phyloP scores from a whole-genome alignment of 1,284 basidiomycete genomes.

The Heterobasidion parviporum region DNA sequence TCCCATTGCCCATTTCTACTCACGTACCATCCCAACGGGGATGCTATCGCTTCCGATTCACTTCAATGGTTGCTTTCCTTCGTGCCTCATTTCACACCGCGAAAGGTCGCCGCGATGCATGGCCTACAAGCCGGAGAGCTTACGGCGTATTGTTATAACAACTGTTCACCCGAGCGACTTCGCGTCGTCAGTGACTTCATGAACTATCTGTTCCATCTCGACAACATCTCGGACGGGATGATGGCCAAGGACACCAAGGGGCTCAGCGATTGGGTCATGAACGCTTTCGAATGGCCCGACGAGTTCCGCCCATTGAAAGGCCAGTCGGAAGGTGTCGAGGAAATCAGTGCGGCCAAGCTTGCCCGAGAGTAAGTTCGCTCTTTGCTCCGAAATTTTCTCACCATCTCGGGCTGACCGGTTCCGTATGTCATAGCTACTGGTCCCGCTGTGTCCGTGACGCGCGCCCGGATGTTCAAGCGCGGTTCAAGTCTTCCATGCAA shows the following conservation, averaged over 20 bases:
- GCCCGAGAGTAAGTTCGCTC: slow-evolving; percentile 19
- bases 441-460: slow-evolving; percentile 23
- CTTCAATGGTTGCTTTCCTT: slow-evolving; percentile 46
- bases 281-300: slow-evolving; percentile 26
- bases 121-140: slow-evolving; percentile 60
- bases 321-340: slow-evolving; percentile 10
- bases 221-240: slow-evolving; percentile 31
- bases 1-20: slow-evolving; percentile 51
- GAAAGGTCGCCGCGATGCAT: slow-evolving; percentile 40
- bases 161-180: slow-evolving; percentile 41
- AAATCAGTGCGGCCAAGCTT: slow-evolving; percentile 19
- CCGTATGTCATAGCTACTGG: slow-evolving; percentile 22
- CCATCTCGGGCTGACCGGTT: not conserved
- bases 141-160: slow-evolving; percentile 56
- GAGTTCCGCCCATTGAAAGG: slow-evolving; percentile 19
- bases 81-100: slow-evolving; percentile 42
- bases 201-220: slow-evolving; percentile 30
- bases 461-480: slow-evolving; percentile 16
- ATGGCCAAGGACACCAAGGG: slow-evolving; percentile 20
- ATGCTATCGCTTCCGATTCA: slow-evolving; percentile 45
- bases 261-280: slow-evolving; percentile 28
- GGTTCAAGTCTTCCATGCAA: slow-evolving; percentile 27
- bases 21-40: slow-evolving; percentile 42
- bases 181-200: slow-evolving; percentile 44
- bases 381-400: slow-evolving; percentile 2